These are phyloP conservation scores for Tetradesmus lagerheimii DNA, from an alignment of 139 green algal species.

Conservation along the genomic window DNA sequence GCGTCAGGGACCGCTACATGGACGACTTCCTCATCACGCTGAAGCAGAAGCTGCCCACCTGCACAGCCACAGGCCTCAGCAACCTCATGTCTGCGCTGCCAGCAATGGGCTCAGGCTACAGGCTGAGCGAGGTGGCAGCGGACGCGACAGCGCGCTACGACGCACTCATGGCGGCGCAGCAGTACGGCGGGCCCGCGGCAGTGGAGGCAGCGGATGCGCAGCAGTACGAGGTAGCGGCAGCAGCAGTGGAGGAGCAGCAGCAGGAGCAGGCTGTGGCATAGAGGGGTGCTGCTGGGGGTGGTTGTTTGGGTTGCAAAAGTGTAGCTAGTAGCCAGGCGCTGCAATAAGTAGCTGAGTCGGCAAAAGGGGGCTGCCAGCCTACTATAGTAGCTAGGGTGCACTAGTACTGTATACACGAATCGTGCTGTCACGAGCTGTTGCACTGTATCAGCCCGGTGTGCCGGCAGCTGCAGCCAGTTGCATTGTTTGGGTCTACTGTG, in stretches of 20 bases:
- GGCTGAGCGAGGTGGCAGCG: conserved; percentile 28
- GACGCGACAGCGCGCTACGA: conserved; percentile 25
- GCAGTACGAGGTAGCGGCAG: not conserved
- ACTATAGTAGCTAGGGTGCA: no score
- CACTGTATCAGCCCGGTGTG: no score
- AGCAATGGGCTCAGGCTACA: conserved; percentile 23
- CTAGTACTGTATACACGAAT: no score
- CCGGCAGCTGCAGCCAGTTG: no score
- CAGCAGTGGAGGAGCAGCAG: conserved; percentile 19
- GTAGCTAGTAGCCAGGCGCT: no score
- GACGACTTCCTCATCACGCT: conserved; percentile 42
- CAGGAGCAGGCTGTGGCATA: not conserved
- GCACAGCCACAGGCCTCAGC: conserved; percentile 14
- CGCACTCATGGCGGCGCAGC: conserved; percentile 18
- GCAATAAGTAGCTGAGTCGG: no score
- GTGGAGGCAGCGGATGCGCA: conserved; percentile 28
- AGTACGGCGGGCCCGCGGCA: not conserved
- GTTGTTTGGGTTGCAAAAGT: no score
- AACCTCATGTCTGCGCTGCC: conserved; percentile 36
- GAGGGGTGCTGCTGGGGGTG: no score
- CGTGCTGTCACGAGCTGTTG: no score
- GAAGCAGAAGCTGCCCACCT: conserved; percentile 34
- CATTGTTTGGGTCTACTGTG: no score
- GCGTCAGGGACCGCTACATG: conserved; percentile 36
- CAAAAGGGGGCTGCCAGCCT: no score